Evolutionary conservation across 345 rosid species (phyloP).

Genomic region (Nephelium lappaceum): DNA sequence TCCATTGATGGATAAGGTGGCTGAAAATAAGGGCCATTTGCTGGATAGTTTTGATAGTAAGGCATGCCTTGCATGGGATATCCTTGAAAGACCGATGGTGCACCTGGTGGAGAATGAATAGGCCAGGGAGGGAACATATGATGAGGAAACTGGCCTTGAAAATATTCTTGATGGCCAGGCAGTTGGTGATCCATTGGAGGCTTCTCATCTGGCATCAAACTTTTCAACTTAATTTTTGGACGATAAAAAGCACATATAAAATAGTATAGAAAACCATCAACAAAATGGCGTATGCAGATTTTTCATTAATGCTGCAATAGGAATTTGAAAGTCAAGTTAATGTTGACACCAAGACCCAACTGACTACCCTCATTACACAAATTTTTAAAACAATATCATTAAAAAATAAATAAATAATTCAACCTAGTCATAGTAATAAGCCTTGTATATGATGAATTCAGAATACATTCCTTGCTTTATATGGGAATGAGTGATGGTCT

Average conservation of each 20-base stretch:
- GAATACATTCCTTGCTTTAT: background rate
- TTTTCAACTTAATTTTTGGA: conserved; percentile 11
- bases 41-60: conserved; percentile 70
- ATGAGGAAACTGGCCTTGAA: conserved; percentile 74
- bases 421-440: background rate
- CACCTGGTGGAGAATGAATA: conserved; percentile 85
- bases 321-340: background rate
- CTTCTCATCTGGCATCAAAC: conserved; percentile 55
- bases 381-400: background rate
- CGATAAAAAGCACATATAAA: conserved; percentile 8
- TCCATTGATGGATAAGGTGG: conserved; percentile 68
- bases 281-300: background rate
- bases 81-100: conserved; percentile 77
- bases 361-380: background rate
- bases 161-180: conserved; percentile 56
- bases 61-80: conserved; percentile 88
- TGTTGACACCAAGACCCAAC: background rate
- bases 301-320: background rate
- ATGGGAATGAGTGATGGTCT: background rate
- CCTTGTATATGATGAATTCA: background rate
- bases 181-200: conserved; percentile 55
- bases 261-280: background rate
- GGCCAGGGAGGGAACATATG: conserved; percentile 86
- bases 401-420: background rate
- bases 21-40: conserved; percentile 61